Base-by-base conservation (phyloP, 1,284 basidiomycete genomes). In the Naganishia sp. region DNA sequence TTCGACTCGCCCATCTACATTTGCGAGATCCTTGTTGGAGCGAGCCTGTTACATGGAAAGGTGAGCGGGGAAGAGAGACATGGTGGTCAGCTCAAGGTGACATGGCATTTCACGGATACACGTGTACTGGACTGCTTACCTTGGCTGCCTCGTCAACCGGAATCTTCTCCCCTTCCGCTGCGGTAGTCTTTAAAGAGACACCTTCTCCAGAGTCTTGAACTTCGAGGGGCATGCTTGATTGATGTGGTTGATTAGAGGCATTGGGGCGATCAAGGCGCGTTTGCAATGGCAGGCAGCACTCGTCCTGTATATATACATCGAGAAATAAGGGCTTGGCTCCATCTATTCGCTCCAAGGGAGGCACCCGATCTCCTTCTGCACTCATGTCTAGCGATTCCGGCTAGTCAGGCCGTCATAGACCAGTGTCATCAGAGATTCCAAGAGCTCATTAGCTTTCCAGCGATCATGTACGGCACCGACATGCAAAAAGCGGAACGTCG, bases 91-190 rank as follows among this genome's bases (percentile, higher is more conserved):
- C 17, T 10, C 7, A 23, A 28, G 42, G 25, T 18, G 55, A 57
- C 9, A 31, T 35, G 52, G 32, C 32, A 21, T 17, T 21, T n/a
- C 25, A 5, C 52, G 47, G 6, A 9, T 31, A 11, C 18, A 32
- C 42, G 41, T 6, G 39, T 10, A 13, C 10, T 32, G 15, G 23
- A 32, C 5, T 28, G 13, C 55, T 23, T 25, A 57, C 55, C 42
- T 57, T 57, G 42, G 55, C 55, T 18, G 42, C 42, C 43, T 57
- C 55, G n/a, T 57, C 28, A 42, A 57, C 41, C 6, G 55, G 55
- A 21, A 57, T 41, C 28, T 43, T 57, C 41, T 57, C 55, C 13
- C 55, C 55, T 46, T 45, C 55, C n/a, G 55, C 21, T 31, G 55
- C 55, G 9, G 55, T 57, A 1, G 55, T 57, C 55, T 57, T 46